Base-by-base conservation (phyloP, 1,139 yeast genomes). In the Citeromyces siamensis region DNA sequence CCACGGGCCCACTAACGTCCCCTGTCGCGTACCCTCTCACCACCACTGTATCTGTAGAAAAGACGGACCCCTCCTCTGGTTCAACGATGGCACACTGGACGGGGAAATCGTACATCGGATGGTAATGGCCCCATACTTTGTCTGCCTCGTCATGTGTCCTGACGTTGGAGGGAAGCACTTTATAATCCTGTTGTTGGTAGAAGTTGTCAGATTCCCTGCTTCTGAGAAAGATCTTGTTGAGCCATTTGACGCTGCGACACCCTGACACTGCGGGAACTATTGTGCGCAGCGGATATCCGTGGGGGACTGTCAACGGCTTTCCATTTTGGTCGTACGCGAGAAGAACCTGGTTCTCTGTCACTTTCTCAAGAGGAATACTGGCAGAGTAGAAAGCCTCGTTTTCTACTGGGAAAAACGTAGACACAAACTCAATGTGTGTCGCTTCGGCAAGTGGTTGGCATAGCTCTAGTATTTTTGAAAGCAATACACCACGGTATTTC, bases 201-300 rank as follows among this genome's bases (percentile, higher is more conserved):
- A 23, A 23, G 8, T 23, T 23, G 28, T 8, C 10, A 5, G 28
- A 23, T 14, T 23, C 28, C 6, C 8, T 8, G 8, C 10, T 8
- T 8, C 10, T 5, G 14, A 23, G 13, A 8, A 23, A 5, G 10
- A 23, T 23, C 8, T 8, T 23, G 10, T 23, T 14, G 10, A 23
- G 5, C 28, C 28, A 23, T 8, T 23, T 23, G 5, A 23, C 28
- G 8, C 28, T 23, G 13, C 28, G 28, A 23, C 28, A 23, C 8
- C 28, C 28, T 5, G 28, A 23, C 6, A 23, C 28, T n/a, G 28
- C 28, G 5, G 28, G 28, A 23, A 23, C 28, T n/a, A 23, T 23
- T 8, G 10, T 23, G 10, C 28, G 10, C 14, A 23, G 28, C 6
- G 28, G 28, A 23, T n/a, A 23, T 5, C 28, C 28, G 10, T 23